Conservation (phyloP, 495 filamentous ascomycete genomes). For the Aspergillus olivimuriae region DNA sequence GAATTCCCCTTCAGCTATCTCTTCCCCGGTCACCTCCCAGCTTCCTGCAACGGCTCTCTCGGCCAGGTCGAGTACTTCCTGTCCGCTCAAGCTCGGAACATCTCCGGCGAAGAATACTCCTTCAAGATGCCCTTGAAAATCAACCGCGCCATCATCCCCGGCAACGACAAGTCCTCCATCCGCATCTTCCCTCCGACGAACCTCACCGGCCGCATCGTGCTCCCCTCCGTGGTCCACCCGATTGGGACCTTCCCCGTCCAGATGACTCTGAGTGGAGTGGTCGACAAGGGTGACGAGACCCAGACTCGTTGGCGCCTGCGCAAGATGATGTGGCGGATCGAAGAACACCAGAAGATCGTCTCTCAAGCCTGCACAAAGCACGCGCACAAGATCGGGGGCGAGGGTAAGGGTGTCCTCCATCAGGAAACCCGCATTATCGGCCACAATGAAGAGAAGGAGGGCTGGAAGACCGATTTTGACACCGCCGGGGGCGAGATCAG, state of each 20-base stretch:
- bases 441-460: conserved; percentile 65
- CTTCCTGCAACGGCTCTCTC: conserved; percentile 67
- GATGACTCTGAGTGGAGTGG: conserved; percentile 74
- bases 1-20: conserved; percentile 89
- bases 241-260: conserved; percentile 75
- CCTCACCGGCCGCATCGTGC: conserved; percentile 72
- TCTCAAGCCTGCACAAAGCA: conserved; percentile 80
- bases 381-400: conserved; percentile 60
- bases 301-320: conserved; percentile 80
- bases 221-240: conserved; percentile 79
- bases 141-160: conserved; percentile 69
- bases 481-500: conserved; percentile 66
- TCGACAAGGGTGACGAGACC: conserved; percentile 53
- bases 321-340: conserved; percentile 87
- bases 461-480: conserved; percentile 96
- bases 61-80: conserved; percentile 75
- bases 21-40: conserved; percentile 79
- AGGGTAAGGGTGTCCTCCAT: conserved; percentile 70
- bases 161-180: conserved; percentile 66
- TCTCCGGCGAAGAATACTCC: conserved; percentile 57
- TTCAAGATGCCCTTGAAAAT: conserved; percentile 60
- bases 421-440: conserved; percentile 71
- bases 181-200: conserved; percentile 96
- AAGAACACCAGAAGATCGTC: conserved; percentile 74
- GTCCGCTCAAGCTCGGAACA: conserved; percentile 56